Evolutionary conservation across 2,329 filamentous ascomycete species (phyloP).

Genomic region (Plenodomus tracheiphilus): DNA sequence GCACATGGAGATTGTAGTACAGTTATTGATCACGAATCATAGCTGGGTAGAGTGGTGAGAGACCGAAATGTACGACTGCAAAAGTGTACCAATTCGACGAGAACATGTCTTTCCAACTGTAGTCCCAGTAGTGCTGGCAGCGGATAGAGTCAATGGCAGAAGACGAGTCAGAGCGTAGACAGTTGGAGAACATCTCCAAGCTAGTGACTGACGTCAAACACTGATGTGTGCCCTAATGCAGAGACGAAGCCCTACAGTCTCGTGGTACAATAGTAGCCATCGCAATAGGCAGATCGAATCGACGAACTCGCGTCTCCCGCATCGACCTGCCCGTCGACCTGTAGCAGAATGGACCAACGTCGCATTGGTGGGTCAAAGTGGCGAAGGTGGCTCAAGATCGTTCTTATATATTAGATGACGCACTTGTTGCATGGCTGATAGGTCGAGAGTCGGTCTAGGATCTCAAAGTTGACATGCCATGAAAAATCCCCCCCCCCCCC

Average conservation of each 20-base stretch:
- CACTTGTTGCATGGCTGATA: constrained; percentile 5
- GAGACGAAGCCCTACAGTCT: no score
- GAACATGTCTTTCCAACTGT: no score
- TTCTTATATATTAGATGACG: constrained; percentile 6
- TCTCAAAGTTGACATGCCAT: neutral
- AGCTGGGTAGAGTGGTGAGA: no score
- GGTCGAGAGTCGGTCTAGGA: constrained; percentile 4
- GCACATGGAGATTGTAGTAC: no score
- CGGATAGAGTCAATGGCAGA: no score
- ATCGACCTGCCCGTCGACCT: neutral
- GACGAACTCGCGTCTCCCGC: neutral
- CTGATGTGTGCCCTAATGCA: neutral
- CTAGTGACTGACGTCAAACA: neutral
- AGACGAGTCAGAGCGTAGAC: no score
- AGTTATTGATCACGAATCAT: no score
- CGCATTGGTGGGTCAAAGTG: neutral
- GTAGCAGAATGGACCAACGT: neutral
- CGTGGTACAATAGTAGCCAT: neutral
- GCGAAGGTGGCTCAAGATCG: neutral
- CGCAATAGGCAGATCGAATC: neutral
- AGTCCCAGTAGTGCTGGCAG: no score
- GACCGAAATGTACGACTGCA: no score
- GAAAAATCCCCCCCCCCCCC: no score
- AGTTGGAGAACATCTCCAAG: no score
- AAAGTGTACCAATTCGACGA: no score